These are phyloP conservation scores for Hygrophorus russula DNA, from an alignment of 768 basidiomycete genomes.

Conservation along the genomic window DNA sequence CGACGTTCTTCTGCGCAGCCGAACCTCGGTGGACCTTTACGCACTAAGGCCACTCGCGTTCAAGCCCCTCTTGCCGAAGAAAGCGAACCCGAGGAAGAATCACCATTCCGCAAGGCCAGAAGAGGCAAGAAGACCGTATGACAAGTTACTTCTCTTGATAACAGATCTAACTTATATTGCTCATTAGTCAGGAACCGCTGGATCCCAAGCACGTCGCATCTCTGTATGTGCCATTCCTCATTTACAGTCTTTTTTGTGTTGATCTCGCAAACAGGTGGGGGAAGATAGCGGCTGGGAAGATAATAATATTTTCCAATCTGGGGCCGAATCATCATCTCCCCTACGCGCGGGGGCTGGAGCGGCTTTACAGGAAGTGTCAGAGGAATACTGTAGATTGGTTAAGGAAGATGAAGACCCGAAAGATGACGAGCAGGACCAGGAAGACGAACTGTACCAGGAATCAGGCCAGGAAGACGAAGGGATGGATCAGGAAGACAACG, in stretches of 20 bases:
- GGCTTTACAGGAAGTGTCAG: background rate
- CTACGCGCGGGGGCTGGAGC: conserved; percentile 18
- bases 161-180: conserved; percentile 4
- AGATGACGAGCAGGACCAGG: conserved; percentile 7
- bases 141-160: background rate
- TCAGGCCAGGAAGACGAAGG: conserved; percentile 11
- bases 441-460: conserved; percentile 9
- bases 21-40: conserved; percentile 38
- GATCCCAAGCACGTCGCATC: conserved; percentile 40
- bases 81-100: conserved; percentile 67
- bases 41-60: conserved; percentile 20
- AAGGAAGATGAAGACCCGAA: conserved; percentile 18
- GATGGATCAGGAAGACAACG: conserved; percentile 8
- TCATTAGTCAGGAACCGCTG: conserved; percentile 41
- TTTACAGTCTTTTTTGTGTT: conserved; percentile 2
- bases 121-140: conserved; percentile 49
- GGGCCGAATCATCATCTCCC: conserved; percentile 82
- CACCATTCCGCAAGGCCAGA: conserved; percentile 49
- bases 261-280: conserved; percentile 12
- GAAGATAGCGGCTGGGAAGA: conserved; percentile 87
- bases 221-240: conserved; percentile 25
- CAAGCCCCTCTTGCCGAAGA: conserved; percentile 51
- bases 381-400: conserved; percentile 8
- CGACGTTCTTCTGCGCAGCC: conserved; percentile 41
- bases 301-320: conserved; percentile 84